Conservation (phyloP, 2,329 filamentous ascomycete species). For the Talaromyces albobiverticillius region DNA sequence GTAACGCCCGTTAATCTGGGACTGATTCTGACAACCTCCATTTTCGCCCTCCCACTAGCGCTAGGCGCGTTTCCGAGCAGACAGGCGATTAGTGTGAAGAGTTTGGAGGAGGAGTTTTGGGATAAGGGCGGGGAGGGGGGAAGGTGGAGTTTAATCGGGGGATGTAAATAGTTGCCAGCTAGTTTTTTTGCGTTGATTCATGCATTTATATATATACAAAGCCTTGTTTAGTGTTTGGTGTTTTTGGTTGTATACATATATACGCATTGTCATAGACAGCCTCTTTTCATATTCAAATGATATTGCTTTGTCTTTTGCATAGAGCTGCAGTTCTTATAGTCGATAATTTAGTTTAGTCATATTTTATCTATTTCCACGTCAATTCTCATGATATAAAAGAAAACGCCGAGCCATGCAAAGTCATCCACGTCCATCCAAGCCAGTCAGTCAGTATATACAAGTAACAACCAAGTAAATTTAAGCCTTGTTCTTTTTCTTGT, state of each 20-base stretch:
- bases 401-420: conserved; percentile 40
- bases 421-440: too few relatives aligned
- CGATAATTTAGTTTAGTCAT: too few relatives aligned
- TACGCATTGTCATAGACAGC: too few relatives aligned
- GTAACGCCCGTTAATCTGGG: conserved; percentile 81
- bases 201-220: too few relatives aligned
- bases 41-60: conserved; percentile 85
- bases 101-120: conserved; percentile 83
- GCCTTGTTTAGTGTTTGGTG: too few relatives aligned
- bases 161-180: too few relatives aligned
- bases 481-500: conserved; percentile 49
- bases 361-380: not conserved
- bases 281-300: too few relatives aligned
- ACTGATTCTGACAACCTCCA: conserved; percentile 80
- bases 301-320: too few relatives aligned
- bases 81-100: conserved; percentile 72
- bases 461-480: conserved; percentile 20
- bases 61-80: conserved; percentile 90
- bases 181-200: too few relatives aligned
- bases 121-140: conserved; percentile 73
- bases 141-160: conserved; percentile 96
- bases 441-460: conserved; percentile 19
- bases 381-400: conserved; percentile 16
- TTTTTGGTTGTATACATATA: too few relatives aligned
- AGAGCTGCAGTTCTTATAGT: too few relatives aligned